Conservation (phyloP, 495 filamentous ascomycete genomes). For the Aspergillus sclerotiicarbonarius region DNA sequence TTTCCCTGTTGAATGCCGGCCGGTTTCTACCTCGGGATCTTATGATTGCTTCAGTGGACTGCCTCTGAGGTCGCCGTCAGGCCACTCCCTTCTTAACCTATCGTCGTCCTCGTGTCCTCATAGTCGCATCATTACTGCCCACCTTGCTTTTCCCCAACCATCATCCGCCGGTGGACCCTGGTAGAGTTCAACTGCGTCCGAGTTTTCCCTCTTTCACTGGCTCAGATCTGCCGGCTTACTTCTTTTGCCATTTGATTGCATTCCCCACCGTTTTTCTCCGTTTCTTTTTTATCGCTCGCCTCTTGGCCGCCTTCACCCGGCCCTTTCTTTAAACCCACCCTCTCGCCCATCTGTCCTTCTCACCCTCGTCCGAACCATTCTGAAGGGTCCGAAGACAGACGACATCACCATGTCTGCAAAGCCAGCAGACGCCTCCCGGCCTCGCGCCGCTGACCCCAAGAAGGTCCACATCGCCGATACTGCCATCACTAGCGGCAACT, state of each 20-base stretch:
- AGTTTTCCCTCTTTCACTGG: constrained; percentile 10
- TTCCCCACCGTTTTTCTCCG: constrained; percentile 8
- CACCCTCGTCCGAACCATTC: not conserved
- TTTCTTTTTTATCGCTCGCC: constrained; percentile 17
- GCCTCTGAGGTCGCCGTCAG: constrained; percentile 13
- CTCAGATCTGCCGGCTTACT: not conserved
- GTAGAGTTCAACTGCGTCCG: constrained; percentile 12
- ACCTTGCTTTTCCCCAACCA: constrained; percentile 25
- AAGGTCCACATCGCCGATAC: constrained; percentile 51
- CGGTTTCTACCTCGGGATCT: constrained; percentile 34
- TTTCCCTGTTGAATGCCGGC: constrained; percentile 2
- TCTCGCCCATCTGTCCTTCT: constrained; percentile 3
- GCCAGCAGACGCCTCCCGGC: constrained; percentile 13
- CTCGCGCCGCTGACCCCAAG: constrained; percentile 8
- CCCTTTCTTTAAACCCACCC: constrained; percentile 14
- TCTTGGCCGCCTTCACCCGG: constrained; percentile 5
- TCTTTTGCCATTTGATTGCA: constrained; percentile 5
- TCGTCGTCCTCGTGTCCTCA: constrained; percentile 10
- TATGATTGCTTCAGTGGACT: constrained; percentile 23
- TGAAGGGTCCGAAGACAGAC: not conserved
- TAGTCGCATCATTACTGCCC: constrained; percentile 2
- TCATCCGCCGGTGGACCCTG: constrained; percentile 22
- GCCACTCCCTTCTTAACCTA: constrained; percentile 11
- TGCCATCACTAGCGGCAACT: constrained; percentile 80
- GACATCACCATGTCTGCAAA: constrained; percentile 13